These are phyloP conservation scores for Monosporozyma siamensis DNA, from an alignment of 805 yeast genomes.

Conservation along the genomic window DNA sequence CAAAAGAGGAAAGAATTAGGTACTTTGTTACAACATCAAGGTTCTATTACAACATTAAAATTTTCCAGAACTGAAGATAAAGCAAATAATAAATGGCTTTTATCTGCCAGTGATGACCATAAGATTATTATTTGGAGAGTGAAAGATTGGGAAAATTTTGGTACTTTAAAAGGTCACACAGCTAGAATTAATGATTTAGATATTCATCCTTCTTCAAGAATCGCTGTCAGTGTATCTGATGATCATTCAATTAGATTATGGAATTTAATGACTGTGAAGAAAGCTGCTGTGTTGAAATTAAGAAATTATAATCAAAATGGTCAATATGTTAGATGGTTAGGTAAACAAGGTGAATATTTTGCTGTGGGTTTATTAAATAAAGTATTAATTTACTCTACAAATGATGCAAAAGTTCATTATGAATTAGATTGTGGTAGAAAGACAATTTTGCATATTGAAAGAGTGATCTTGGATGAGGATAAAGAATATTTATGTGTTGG, in stretches of 20 bases:
- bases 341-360: constrained; percentile 54
- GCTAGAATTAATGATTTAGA: constrained; percentile 78
- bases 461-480: constrained; percentile 35
- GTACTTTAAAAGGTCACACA: constrained; percentile 79
- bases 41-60: constrained; percentile 68
- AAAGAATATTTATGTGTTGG: constrained; percentile 57
- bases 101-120: constrained; percentile 88
- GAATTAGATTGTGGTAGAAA: constrained; percentile 40
- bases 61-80: constrained; percentile 47
- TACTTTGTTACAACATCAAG: constrained; percentile 78
- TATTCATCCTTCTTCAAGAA: constrained; percentile 82
- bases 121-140: constrained; percentile 87
- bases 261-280: constrained; percentile 94
- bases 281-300: constrained; percentile 75
- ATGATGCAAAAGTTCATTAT: constrained; percentile 47
- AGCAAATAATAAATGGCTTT: constrained; percentile 56
- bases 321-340: constrained; percentile 59
- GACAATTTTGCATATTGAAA: constrained; percentile 61
- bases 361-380: constrained; percentile 65
- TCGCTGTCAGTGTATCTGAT: constrained; percentile 81
- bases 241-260: constrained; percentile 81
- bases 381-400: constrained; percentile 55
- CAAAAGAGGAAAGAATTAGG: constrained; percentile 93
- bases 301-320: constrained; percentile 60
- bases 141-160: constrained; percentile 92